Percentiles rank a stretch among this genome's conserved stretches.
Evolutionary conservation across 108 stramenopile genomes (phyloP).

Genomic region (Chaetoceros muelleri): DNA sequence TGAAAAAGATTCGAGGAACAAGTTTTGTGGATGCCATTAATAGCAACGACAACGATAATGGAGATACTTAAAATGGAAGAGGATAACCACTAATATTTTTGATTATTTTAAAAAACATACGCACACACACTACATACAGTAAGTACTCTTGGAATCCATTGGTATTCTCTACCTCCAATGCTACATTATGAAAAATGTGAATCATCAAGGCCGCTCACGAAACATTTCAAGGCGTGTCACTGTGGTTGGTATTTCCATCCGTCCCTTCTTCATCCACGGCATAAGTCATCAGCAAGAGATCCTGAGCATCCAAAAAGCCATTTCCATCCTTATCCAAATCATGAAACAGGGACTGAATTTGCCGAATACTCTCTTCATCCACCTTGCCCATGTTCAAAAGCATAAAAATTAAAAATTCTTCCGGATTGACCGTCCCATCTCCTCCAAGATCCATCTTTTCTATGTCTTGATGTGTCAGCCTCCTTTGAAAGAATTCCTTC

Average conservation of each 20-base stretch:
- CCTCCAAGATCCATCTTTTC: conserved; percentile 13
- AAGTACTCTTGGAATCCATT: too few relatives aligned
- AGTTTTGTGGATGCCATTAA: conserved; percentile 38
- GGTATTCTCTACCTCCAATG: too few relatives aligned
- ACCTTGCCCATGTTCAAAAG: conserved; percentile 16
- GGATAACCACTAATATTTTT: too few relatives aligned
- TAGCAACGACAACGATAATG: conserved; percentile 7
- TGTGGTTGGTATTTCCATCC: too few relatives aligned
- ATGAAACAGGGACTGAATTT: conserved; percentile 7
- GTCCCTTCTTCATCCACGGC: too few relatives aligned
- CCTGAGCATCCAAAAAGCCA: conserved; percentile 2
- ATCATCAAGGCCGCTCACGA: too few relatives aligned
- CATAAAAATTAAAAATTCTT: conserved; percentile 18
- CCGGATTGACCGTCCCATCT: conserved; percentile 8
- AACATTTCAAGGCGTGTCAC: too few relatives aligned
- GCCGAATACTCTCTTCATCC: background rate
- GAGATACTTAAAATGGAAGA: background rate
- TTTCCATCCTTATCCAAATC: conserved; percentile 7
- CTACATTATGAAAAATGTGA: too few relatives aligned
- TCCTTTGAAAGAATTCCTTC: conserved; percentile 3
- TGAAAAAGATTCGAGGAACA: conserved; percentile 56
- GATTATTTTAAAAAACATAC: too few relatives aligned
- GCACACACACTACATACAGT: too few relatives aligned
- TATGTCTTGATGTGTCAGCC: conserved; percentile 5
- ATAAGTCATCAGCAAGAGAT: background rate